These are phyloP conservation scores for Podila epicladia DNA, from an alignment of 192 early-diverging fungal genomes.

Conservation along the genomic window DNA sequence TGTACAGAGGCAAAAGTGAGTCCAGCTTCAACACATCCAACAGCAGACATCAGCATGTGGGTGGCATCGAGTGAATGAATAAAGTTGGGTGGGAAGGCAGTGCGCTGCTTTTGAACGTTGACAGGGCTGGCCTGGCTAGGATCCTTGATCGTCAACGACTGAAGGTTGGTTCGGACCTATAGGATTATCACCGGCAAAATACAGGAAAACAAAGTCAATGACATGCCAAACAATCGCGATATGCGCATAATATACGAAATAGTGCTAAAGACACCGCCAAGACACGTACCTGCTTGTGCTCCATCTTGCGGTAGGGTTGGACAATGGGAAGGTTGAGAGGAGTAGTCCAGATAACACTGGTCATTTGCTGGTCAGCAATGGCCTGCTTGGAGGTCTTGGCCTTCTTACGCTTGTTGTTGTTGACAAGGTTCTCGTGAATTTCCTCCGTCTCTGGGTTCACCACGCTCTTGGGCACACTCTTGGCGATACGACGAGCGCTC, in stretches of 20 bases:
- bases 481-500: conserved; percentile 83
- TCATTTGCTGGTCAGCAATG: conserved; percentile 71
- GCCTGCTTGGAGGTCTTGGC: conserved; percentile 55
- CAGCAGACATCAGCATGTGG: conserved; percentile 96
- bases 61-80: conserved; percentile 97
- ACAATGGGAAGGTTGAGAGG: conserved; percentile 94
- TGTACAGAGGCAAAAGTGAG: conserved; percentile 95
- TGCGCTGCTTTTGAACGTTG: conserved; percentile 91
- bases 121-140: conserved; percentile 76
- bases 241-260: not conserved
- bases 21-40: conserved; percentile 79
- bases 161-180: conserved; percentile 74
- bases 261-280: not conserved
- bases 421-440: conserved; percentile 27
- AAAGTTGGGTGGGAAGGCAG: conserved; percentile 98
- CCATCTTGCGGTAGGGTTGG: conserved; percentile 91
- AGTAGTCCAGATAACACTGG: conserved; percentile 95
- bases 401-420: conserved; percentile 28
- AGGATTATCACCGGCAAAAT: not conserved
- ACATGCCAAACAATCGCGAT: not conserved
- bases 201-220: not conserved
- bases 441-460: conserved; percentile 55
- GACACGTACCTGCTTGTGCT: conserved; percentile 61
- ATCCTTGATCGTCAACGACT: conserved; percentile 82
- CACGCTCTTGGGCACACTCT: conserved; percentile 70